A percentile compares a stretch with the other conserved stretches of the same genome.
Evolutionary conservation across 495 filamentous ascomycete species (phyloP).

Genomic region (Penicillium macrosclerotiorum): DNA sequence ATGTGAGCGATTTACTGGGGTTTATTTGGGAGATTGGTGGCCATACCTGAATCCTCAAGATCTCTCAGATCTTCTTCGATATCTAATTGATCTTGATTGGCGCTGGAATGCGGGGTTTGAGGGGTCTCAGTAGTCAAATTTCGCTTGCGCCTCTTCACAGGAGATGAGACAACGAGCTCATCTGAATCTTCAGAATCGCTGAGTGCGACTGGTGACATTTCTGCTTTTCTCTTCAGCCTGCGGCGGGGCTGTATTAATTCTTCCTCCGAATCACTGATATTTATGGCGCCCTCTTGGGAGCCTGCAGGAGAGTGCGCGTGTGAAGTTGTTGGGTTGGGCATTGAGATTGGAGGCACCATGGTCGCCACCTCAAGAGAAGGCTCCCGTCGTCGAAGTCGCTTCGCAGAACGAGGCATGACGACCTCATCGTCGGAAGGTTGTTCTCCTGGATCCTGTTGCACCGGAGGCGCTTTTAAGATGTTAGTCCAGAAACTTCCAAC

Average conservation of each 20-base stretch:
- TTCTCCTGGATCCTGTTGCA: constrained; percentile 1
- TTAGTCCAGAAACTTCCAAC: neutral
- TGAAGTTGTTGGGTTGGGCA: constrained; percentile 1
- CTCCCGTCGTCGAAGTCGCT: constrained; percentile 4
- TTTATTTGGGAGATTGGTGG: constrained; percentile 5
- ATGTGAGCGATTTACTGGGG: neutral
- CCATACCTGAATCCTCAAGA: constrained; percentile 44
- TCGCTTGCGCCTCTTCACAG: constrained; percentile 22
- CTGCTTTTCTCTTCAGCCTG: constrained; percentile 30
- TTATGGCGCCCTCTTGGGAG: neutral
- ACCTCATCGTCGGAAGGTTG: constrained; percentile 22
- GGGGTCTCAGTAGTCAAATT: constrained; percentile 13
- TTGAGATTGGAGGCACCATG: neutral
- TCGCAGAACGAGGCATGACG: constrained; percentile 13
- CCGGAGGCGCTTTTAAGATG: constrained; percentile 2
- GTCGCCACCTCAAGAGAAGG: neutral
- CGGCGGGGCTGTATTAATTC: constrained; percentile 27
- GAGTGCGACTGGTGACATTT: constrained; percentile 12
- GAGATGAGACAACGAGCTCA: constrained; percentile 27
- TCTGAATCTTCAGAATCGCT: constrained; percentile 31
- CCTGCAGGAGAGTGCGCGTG: neutral
- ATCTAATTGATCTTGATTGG: constrained; percentile 33
- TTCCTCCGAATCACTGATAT: constrained; percentile 11
- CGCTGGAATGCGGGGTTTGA: constrained; percentile 23
- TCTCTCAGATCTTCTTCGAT: constrained; percentile 46